Evolutionary conservation across 164 flowering plant species (phyloP).

Genomic region (Saururus chinensis): DNA sequence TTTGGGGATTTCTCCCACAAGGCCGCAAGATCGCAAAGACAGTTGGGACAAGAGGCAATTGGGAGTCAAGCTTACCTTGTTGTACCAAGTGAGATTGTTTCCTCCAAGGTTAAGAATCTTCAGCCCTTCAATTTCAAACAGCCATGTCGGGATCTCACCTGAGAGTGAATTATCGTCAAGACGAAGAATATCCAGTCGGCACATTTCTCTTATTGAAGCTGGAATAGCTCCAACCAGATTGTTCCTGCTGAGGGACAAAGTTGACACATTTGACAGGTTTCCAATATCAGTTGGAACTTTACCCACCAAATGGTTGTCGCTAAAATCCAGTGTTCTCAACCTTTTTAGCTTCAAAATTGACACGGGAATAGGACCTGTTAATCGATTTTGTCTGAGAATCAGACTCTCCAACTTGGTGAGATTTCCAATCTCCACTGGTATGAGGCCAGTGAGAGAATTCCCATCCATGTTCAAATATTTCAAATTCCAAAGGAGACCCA

Average conservation of each 20-base stretch:
- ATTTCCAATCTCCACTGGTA: conserved; percentile 36
- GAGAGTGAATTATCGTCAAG: conserved; percentile 27
- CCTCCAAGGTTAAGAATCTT: conserved; percentile 29
- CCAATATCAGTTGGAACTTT: conserved; percentile 35
- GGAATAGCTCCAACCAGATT: conserved; percentile 32
- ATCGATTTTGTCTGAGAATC: conserved; percentile 19
- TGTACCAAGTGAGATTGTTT: conserved; percentile 36
- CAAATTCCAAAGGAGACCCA: conserved; percentile 24
- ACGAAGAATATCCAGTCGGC: conserved; percentile 19
- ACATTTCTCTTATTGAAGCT: conserved; percentile 18
- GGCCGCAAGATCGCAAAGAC: conserved; percentile 25
- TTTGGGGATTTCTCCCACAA: conserved; percentile 29
- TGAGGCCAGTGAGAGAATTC: conserved; percentile 24
- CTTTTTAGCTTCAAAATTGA: conserved; percentile 19
- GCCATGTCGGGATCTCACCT: conserved; percentile 37
- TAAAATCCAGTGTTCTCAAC: conserved; percentile 26
- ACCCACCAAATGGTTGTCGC: conserved; percentile 23
- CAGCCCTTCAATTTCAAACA: conserved; percentile 23
- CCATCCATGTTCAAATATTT: conserved; percentile 21
- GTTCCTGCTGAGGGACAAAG: conserved; percentile 30
- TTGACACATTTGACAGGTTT: conserved; percentile 21
- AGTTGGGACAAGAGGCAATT: conserved; percentile 20
- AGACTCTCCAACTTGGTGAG: conserved; percentile 19
- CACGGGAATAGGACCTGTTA: conserved; percentile 28
- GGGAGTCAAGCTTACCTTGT: conserved; percentile 15